These are phyloP conservation scores for Backusella westeae DNA, from an alignment of 192 early-diverging fungal species.

Conservation along the genomic window DNA sequence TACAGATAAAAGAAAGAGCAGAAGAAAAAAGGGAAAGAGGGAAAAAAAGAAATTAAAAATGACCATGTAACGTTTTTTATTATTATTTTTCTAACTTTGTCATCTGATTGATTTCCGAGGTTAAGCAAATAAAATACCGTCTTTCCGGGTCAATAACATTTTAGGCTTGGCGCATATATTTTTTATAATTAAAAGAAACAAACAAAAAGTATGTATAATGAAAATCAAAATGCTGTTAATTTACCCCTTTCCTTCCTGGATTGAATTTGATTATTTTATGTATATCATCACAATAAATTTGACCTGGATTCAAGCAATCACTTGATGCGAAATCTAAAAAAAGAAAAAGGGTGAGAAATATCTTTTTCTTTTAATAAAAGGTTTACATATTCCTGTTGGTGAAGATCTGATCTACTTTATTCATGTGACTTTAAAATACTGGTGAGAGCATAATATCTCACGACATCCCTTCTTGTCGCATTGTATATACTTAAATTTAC, in stretches of 20 bases:
- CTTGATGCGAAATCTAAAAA: background rate
- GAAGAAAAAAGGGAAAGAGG: background rate
- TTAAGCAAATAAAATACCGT: background rate
- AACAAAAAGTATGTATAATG: background rate
- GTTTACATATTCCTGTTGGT: background rate
- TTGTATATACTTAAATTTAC: background rate
- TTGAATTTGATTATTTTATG: background rate
- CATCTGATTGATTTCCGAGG: background rate
- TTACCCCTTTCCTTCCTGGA: background rate
- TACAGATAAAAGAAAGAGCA: background rate
- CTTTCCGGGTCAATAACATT: background rate
- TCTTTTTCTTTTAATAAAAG: background rate
- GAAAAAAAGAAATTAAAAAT: background rate
- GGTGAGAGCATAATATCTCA: background rate
- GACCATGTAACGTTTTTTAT: background rate
- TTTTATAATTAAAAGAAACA: background rate
- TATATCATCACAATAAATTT: background rate
- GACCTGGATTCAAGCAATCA: background rate
- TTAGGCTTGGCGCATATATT: background rate
- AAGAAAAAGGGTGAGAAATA: background rate
- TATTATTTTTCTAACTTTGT: background rate
- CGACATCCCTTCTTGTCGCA: background rate
- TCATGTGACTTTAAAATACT: background rate
- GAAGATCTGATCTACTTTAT: background rate
- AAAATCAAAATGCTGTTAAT: background rate